A percentile compares a stretch with the other conserved stretches of the same genome.
phyloP scores from a whole-genome alignment of 202 grass and related monocot genomes.

The Musa balbisiana region DNA sequence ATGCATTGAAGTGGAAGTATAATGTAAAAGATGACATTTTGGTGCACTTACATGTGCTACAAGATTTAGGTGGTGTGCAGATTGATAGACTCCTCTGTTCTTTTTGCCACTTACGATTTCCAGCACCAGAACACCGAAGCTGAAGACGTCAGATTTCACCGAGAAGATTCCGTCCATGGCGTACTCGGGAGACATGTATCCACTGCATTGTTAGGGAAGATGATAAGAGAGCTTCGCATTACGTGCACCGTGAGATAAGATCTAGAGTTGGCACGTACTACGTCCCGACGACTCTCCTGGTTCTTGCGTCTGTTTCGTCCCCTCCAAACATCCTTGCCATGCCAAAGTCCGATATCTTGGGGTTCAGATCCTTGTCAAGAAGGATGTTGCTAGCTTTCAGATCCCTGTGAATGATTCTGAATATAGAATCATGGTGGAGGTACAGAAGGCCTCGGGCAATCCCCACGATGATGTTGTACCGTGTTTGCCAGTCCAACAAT shows the following conservation, averaged over 20 bases:
- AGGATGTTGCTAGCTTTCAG: slow-evolving; percentile 60
- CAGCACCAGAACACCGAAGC: slow-evolving; percentile 49
- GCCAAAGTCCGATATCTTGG: slow-evolving; percentile 58
- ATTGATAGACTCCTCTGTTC: slow-evolving; percentile 44
- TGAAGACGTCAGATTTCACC: slow-evolving; percentile 62
- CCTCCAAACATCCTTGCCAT: slow-evolving; percentile 52
- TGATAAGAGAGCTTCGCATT: background rate
- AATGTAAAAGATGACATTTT: background rate
- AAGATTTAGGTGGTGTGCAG: slow-evolving; percentile 42
- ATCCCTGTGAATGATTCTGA: slow-evolving; percentile 55
- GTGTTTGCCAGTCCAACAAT: slow-evolving; percentile 38
- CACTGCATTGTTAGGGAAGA: slow-evolving; percentile 4
- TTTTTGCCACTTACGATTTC: slow-evolving; percentile 46
- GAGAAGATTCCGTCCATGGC: slow-evolving; percentile 64
- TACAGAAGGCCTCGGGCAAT: slow-evolving; percentile 48
- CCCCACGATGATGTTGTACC: slow-evolving; percentile 47
- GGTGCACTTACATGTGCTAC: slow-evolving; percentile 32
- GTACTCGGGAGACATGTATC: slow-evolving; percentile 60
- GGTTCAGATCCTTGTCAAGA: slow-evolving; percentile 51
- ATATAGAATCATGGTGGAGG: slow-evolving; percentile 54
- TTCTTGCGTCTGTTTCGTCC: slow-evolving; percentile 37
- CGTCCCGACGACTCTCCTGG: slow-evolving; percentile 51
- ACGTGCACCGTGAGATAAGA: background rate
- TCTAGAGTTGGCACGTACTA: slow-evolving; percentile 42
- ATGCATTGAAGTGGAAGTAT: background rate